Conservation (phyloP, 495 filamentous ascomycete species). For the Xanthoparmelia taractica region DNA sequence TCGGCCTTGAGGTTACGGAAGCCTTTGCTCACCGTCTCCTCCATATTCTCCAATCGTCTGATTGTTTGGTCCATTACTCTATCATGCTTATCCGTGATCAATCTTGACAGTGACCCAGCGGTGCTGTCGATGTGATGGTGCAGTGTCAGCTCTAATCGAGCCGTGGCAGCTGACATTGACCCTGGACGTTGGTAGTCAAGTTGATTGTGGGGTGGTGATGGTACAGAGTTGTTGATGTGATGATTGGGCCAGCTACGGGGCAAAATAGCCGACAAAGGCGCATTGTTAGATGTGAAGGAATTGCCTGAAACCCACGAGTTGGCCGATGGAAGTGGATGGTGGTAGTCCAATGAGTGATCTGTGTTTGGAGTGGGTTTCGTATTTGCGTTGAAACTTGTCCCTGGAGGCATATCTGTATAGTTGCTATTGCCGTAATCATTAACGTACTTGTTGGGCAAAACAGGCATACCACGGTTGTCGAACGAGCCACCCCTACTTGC, state of each 20-base stretch:
- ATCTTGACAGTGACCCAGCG: conserved; percentile 20
- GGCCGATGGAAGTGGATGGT: conserved; percentile 10
- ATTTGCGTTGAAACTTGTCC: background rate
- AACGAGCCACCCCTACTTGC: background rate
- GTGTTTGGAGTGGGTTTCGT: background rate
- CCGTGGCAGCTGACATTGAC: conserved; percentile 17
- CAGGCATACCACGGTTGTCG: background rate
- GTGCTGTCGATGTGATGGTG: conserved; percentile 26
- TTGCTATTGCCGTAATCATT: background rate
- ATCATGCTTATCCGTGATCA: conserved; percentile 25
- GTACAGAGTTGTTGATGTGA: conserved; percentile 22
- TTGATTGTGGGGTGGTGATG: conserved; percentile 24
- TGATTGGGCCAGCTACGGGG: conserved; percentile 21
- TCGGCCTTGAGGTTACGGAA: conserved; percentile 19
- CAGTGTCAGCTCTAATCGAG: conserved; percentile 24
- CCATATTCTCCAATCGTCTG: conserved; percentile 19
- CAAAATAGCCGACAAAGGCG: conserved; percentile 17
- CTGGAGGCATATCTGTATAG: background rate
- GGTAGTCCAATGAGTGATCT: conserved; percentile 6
- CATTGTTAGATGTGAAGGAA: conserved; percentile 19
- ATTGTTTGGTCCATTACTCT: conserved; percentile 22
- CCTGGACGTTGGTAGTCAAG: conserved; percentile 22
- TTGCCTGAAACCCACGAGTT: conserved; percentile 24
- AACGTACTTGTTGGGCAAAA: background rate
- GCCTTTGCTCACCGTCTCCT: conserved; percentile 19